Evolutionary conservation across 2,329 filamentous ascomycete genomes (phyloP), one percentile per base, ranked within the genome.

Genomic region (Colletotrichum siamense): DNA sequence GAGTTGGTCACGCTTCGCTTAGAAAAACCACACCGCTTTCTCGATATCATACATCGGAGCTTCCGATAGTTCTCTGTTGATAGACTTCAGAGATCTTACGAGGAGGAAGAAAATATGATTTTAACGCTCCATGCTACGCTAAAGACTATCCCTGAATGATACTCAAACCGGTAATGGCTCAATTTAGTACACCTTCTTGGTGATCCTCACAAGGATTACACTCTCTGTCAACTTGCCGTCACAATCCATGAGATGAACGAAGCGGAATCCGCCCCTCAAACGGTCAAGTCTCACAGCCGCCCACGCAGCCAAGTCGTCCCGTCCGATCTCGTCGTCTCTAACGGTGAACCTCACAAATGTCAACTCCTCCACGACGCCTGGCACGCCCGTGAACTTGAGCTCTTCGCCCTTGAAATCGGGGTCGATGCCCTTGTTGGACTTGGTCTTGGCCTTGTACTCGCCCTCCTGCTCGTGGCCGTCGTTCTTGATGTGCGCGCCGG

Each of bases 241-340:
- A 30, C 89, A 87, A 82, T 98, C 93, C 78, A 94, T 88, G 74
- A 99, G 86, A 80, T 93, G 94, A 72, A 99, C 88, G 79, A 98
- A 92, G 13, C 96, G 89, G 79, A 95, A 94, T 1, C 97, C 96
- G 39, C 90, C 87, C 76, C 92, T 92, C 75, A 98, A 84, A 9
- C 96, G 91, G 85, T 98, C 96, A 26, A 99, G 90, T 52, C 96
- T 91, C 79, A 98, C 93, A 81, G 96, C 98, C 3, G 95, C 93
- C 97, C 97, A 99, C 4, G 94, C 95, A 13, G 95, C 94, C 73
- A 98, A 85, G 75, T 94, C 91, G 81, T 99, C 96, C 77, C 91
- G 90, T 6, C 93, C 92, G 79, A 96, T 91, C 84, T 96, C 94
- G 79, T 98, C 94, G 83, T 99, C 95, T 84, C 96, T 94, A 79